Base-by-base conservation (phyloP, 306 rosid genomes). In the Castanea mollissima region DNA sequence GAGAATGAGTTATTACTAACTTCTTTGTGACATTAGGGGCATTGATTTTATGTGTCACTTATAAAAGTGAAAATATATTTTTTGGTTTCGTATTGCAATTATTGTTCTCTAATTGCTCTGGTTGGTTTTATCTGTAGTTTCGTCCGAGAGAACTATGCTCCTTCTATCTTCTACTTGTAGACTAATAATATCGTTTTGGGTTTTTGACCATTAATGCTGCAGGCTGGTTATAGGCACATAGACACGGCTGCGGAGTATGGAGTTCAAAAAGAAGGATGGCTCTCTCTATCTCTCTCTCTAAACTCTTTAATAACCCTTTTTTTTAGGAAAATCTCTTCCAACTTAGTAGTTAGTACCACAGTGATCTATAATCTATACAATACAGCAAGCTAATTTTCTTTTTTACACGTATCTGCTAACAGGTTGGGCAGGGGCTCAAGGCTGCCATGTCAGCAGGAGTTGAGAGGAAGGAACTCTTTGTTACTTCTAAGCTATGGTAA, bases 401-500 rank as follows among this genome's bases (percentile, higher is more conserved):
- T 54, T 27, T 27, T 57, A 31, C 41, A 35, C 64, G 38, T 79
- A 15, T 77, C 56, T 71, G 41, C 46, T 49, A 52, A 44, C 75
- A 90, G 91, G 92, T 88, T 75, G 92, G 92, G 52, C 78, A 69
- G 14, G 92, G 80, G 6, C 86, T 90, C 69, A 81, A 86, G 23
- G n/a, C 92, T 16, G 88, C 94, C 55, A 90, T 90, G 60, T 77
- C 79, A 63, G 85, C 90, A 20, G 90, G 92, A 73, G 85, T 88
- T 34, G 82, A 82, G 75, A 90, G 94, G 78, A 82, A 81, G 71
- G 92, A 86, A 64, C 78, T 90, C 2, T 88, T 86, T 34, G 80
- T 90, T 81, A 83, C 89, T 71, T 88, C 89, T 41, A 90, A 90
- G 77, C 25, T 88, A 72, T 88, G 90, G 92, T 86, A 88, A 76